phyloP scores from a whole-genome alignment of 495 filamentous ascomycete species.

The Trypethelium eluteriae region DNA sequence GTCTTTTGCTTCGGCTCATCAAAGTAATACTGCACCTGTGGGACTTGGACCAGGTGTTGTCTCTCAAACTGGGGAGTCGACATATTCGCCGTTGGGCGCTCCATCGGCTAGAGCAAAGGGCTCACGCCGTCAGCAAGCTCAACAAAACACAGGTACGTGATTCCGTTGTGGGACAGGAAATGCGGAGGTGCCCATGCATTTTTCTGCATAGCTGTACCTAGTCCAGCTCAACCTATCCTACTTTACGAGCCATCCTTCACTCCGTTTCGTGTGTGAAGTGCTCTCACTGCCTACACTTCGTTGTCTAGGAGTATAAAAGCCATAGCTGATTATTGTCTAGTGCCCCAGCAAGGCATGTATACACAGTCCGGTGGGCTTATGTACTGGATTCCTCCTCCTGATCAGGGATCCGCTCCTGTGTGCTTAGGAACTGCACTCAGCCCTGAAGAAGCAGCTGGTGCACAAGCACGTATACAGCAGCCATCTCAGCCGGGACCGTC shows the following conservation, averaged over 20 bases:
- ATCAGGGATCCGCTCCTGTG: slow-evolving; percentile 5
- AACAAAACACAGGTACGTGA: slow-evolving; percentile 2
- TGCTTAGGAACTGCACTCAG: slow-evolving; percentile 5
- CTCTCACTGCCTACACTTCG: neutral
- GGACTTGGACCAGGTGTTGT: slow-evolving; percentile 25
- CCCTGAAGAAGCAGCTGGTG: slow-evolving; percentile 6
- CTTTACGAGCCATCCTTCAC: too few species aligned
- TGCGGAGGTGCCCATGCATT: too few species aligned
- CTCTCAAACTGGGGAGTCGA: slow-evolving; percentile 2
- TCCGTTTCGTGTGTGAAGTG: too few species aligned
- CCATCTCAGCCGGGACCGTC: neutral
- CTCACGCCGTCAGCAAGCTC: slow-evolving; percentile 3
- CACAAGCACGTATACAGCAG: slow-evolving; percentile 7
- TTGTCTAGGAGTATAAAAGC: neutral
- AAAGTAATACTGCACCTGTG: slow-evolving; percentile 23
- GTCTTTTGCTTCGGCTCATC: slow-evolving; percentile 67
- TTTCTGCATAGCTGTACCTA: too few species aligned
- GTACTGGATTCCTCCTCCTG: slow-evolving; percentile 10
- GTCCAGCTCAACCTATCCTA: too few species aligned
- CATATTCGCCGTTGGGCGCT: neutral
- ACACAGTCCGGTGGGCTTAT: slow-evolving; percentile 3
- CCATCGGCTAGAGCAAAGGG: neutral
- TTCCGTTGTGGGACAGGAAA: neutral
- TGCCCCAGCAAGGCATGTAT: slow-evolving; percentile 9
- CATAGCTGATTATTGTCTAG: neutral